Conservation (phyloP, 225 moss, liverwort and hornwort genomes). For the Marchantia polymorpha region DNA sequence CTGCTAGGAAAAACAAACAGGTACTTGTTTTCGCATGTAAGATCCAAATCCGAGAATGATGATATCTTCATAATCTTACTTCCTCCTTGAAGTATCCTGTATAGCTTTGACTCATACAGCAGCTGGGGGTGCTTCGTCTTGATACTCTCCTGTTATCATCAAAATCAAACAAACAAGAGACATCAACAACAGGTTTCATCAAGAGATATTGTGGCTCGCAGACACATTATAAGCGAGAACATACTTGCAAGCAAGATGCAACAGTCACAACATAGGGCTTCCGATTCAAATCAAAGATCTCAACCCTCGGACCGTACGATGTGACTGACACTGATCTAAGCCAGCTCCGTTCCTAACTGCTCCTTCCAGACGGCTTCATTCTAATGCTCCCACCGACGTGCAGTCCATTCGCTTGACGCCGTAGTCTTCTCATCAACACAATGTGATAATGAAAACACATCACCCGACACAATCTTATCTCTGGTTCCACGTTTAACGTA, state of each 20-base stretch:
- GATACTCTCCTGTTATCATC: slow-evolving; percentile 63
- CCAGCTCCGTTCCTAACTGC: too few relatives aligned
- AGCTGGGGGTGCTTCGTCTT: slow-evolving; percentile 90
- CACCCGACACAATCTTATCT: too few relatives aligned
- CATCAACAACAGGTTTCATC: neutral
- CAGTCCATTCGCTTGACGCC: too few relatives aligned
- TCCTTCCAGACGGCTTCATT: too few relatives aligned
- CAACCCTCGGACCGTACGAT: neutral
- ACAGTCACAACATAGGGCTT: neutral
- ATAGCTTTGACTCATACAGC: slow-evolving; percentile 91
- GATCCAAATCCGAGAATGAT: neutral
- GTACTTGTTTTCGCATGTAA: neutral
- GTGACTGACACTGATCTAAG: too few relatives aligned
- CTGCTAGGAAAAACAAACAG: neutral
- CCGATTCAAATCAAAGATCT: neutral
- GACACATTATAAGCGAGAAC: too few relatives aligned
- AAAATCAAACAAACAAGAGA: slow-evolving; percentile 11
- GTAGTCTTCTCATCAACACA: too few relatives aligned
- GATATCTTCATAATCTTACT: slow-evolving; percentile 49
- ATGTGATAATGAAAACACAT: too few relatives aligned
- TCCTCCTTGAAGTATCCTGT: slow-evolving; percentile 96
- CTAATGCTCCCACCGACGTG: too few relatives aligned
- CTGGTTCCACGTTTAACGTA: too few relatives aligned
- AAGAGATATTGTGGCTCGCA: too few relatives aligned
- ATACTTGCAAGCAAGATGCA: neutral